Base-by-base conservation (phyloP, 2,329 filamentous ascomycete genomes). In the Fusarium foetens region DNA sequence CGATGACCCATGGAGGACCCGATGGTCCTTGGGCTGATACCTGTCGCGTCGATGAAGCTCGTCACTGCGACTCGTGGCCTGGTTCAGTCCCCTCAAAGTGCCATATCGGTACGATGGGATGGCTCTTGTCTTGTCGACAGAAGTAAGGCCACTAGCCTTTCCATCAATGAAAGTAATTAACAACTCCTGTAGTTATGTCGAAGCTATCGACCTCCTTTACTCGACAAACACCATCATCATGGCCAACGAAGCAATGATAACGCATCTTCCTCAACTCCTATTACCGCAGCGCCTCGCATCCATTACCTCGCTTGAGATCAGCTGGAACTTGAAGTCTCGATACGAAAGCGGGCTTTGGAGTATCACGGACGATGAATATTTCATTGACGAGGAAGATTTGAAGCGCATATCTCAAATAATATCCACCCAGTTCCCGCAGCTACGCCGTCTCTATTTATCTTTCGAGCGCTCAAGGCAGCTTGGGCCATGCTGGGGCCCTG, bases 371-470 rank as follows among this genome's bases (percentile, higher is more conserved):
- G 21, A 14, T 4, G 29, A 14, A 7, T 27, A 51, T 19, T 19
- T 25, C 31, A 19, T 51, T 19, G 46, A 35, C 12, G 16, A 14
- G 8, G 21, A 14, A 3, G 48, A 51, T 21, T 19, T 35, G 48
- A 35, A 35, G n/a, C 0, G 5, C 29, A 0, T 35, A 1, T 51
- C 12, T 35, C 3, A 1, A 25, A 21, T 25, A 21, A 35, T 35
- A 14, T 21, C 48, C n/a, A 25, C 31, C 8, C 29, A 51, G 4
- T 51, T 51, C 4, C n/a, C 31, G n/a, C n/a, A 4, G 8, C 0
- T 35, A 11, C 17, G 6, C 10, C 48, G 31, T 8, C 48, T 51
- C 8, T 51, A 51, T 35, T 0, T 51, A 0, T 25, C 48, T 4
- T 31, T 51, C 12, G 48, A 35, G 48, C 1, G 0, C 0, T 33